Conservation (phyloP, 306 rosid species). For the Albizia julibrissin region DNA sequence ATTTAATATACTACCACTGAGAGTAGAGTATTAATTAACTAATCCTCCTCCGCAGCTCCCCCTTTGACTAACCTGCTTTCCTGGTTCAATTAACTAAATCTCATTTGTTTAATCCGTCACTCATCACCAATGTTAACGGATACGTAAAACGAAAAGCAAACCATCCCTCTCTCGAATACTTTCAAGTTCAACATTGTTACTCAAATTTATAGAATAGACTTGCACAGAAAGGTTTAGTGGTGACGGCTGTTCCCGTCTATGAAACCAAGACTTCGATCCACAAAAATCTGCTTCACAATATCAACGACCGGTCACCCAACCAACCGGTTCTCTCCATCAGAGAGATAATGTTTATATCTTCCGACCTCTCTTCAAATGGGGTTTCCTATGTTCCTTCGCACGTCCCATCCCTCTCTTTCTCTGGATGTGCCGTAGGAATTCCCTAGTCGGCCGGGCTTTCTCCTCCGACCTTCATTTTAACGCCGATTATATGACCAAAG, state of each 20-base stretch:
- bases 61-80: background rate
- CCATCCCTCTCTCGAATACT: background rate
- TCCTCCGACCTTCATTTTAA: slow-evolving; percentile 30
- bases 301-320: slow-evolving; percentile 60
- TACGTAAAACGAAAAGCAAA: background rate
- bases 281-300: slow-evolving; percentile 38
- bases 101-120: background rate
- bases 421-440: slow-evolving; percentile 35
- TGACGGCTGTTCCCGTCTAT: slow-evolving; percentile 21
- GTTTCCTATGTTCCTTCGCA: slow-evolving; percentile 55
- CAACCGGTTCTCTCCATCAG: slow-evolving; percentile 48
- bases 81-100: background rate
- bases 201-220: background rate
- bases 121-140: background rate
- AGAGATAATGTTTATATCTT: slow-evolving; percentile 67
- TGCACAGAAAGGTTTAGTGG: background rate
- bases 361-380: slow-evolving; percentile 51
- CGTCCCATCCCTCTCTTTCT: slow-evolving; percentile 44
- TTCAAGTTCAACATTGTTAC: background rate
- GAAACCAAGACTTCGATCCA: slow-evolving; percentile 33
- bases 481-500: slow-evolving; percentile 40
- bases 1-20: background rate
- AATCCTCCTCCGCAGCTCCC: background rate
- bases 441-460: slow-evolving; percentile 30
- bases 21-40: background rate